These are phyloP conservation scores for Eremothecium gossypii DNA, from an alignment of 1,139 yeast species.

Conservation along the genomic window DNA sequence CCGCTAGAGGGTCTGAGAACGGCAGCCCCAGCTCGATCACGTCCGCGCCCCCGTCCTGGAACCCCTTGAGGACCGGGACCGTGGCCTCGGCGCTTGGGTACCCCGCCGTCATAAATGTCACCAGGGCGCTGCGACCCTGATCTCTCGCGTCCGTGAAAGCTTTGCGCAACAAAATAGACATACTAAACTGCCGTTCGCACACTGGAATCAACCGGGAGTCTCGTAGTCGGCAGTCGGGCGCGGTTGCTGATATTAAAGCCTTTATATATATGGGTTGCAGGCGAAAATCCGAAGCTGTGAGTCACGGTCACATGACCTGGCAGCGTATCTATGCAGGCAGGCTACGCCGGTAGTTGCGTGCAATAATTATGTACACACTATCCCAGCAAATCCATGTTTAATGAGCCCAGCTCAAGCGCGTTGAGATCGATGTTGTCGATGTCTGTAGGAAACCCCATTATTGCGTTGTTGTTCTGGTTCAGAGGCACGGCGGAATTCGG, in stretches of 20 bases:
- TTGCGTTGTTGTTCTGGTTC: conserved; percentile 15
- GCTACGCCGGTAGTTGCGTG: background rate
- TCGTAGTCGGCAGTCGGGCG: too few species aligned
- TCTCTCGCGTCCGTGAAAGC: conserved; percentile 63
- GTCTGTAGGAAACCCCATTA: conserved; percentile 32
- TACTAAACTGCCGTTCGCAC: conserved; percentile 18
- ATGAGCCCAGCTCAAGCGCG: conserved; percentile 22
- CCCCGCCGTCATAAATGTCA: conserved; percentile 92
- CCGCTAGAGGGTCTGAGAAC: conserved; percentile 98
- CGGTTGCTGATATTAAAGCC: too few species aligned
- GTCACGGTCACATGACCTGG: too few species aligned
- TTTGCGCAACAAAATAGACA: conserved; percentile 61
- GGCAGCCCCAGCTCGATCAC: conserved; percentile 93
- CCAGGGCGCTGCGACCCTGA: conserved; percentile 77
- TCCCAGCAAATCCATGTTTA: conserved; percentile 26
- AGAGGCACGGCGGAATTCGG: conserved; percentile 1
- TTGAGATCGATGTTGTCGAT: conserved; percentile 24
- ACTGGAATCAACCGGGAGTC: too few species aligned
- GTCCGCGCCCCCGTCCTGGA: conserved; percentile 94
- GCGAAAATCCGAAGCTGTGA: too few species aligned
- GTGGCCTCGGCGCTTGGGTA: conserved; percentile 85
- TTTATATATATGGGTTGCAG: too few species aligned
- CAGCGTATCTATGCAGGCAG: background rate
- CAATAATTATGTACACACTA: conserved; percentile 2
- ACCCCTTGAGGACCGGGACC: conserved; percentile 70